Evolutionary conservation across 306 rosid species (phyloP), one percentile per base, ranked within the genome.

Genomic region (Corylus heterophylla): DNA sequence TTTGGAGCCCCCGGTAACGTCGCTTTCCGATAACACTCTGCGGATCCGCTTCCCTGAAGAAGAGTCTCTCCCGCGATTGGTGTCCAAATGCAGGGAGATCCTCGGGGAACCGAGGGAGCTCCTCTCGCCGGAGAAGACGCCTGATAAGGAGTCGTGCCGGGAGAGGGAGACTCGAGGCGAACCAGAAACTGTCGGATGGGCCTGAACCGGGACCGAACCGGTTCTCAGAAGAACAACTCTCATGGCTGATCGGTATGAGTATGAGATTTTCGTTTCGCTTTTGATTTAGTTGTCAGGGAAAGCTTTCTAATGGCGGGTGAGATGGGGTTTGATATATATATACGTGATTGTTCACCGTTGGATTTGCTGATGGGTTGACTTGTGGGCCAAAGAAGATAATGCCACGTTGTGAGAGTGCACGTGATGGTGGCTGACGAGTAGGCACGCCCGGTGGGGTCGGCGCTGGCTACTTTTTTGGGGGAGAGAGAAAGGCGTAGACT

Each of bases 201-300:
- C 76, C 35, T 52, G 87, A n/a, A 68, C 73, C 64, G 93, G 83
- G 1, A 83, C 74, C 2, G 97, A 94, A 8, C 86, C 86, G 84
- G 97, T 87, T 86, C 89, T 85, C 54, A 89, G 63, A 64, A 92
- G 89, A 78, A 80, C 85, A 78, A 90, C 64, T 68, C 56, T 83
- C 96, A 90, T 92, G 2, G 44, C 62, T 12, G 49, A 25, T 62
- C 39, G 18, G 9, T 51, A 39, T 20, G 74, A 35, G 9, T 51
- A 39, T 27, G 74, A 44, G 5, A 51, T 16, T 69, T 74, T 6
- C 17, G 2, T 2, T 2, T 61, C 45, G 16, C 7, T 7, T 47
- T 77, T 50, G 54, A 7, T 59, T 8, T 56, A 76, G 62, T 64
- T 11, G 10, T 52, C 37, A 18, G 50, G 7, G 51, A 48, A 48